A percentile compares a stretch with the other conserved stretches of the same genome.
These are phyloP conservation scores for Exophiala oligosperma DNA, from an alignment of 2,329 filamentous ascomycete genomes.

Conservation along the genomic window DNA sequence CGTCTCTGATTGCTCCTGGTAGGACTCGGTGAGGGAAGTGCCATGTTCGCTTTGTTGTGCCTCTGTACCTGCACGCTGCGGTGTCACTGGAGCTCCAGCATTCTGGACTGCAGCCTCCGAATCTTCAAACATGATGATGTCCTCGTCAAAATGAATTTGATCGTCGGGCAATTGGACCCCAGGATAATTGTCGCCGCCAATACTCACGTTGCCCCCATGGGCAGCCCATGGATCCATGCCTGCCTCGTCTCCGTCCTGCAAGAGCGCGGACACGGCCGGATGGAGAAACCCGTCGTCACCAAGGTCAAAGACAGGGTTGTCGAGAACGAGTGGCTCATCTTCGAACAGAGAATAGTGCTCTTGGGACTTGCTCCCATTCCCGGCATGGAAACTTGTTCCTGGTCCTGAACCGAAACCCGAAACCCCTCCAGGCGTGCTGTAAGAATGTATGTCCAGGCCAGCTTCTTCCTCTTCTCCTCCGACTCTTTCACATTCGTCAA, in stretches of 20 bases:
- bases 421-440: conserved; percentile 42
- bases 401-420: conserved; percentile 44
- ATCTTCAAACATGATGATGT: conserved; percentile 31
- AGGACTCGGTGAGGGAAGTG: conserved; percentile 9
- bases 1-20: conserved; percentile 13
- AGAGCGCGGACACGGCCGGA: conserved; percentile 30
- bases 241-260: conserved; percentile 18
- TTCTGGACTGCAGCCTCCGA: conserved; percentile 32
- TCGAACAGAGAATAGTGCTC: conserved; percentile 32
- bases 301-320: conserved; percentile 60
- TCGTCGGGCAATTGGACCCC: not conserved
- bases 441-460: conserved; percentile 51
- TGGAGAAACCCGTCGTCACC: conserved; percentile 62
- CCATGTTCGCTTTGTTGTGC: conserved; percentile 19
- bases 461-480: conserved; percentile 26
- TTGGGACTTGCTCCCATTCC: conserved; percentile 35
- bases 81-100: conserved; percentile 25
- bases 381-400: conserved; percentile 41
- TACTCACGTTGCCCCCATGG: not conserved
- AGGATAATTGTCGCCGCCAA: not conserved
- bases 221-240: not conserved
- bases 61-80: conserved; percentile 8
- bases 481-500: no score
- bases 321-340: conserved; percentile 46
- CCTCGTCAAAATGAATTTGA: conserved; percentile 29